Percentiles rank a stretch among this genome's conserved stretches.
phyloP scores from a whole-genome alignment of 495 filamentous ascomycete species.

The Xylaria longipes region DNA sequence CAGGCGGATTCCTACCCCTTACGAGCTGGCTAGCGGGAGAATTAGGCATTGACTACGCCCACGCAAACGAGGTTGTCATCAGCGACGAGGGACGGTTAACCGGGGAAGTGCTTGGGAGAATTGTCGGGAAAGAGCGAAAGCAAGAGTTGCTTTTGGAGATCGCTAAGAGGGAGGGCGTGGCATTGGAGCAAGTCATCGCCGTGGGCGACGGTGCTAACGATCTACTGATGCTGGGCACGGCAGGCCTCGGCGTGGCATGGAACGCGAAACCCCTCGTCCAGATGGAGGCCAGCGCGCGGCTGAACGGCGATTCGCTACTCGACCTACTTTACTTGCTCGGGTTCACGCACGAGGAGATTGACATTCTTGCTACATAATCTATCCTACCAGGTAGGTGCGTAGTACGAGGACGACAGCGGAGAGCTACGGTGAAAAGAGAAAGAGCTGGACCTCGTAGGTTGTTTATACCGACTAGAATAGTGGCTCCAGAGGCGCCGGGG shows the following conservation, averaged over 20 bases:
- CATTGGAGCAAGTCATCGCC: slow-evolving; percentile 77
- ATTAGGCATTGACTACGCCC: slow-evolving; percentile 83
- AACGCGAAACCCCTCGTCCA: slow-evolving; percentile 94
- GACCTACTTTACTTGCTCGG: slow-evolving; percentile 89
- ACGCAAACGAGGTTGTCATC: slow-evolving; percentile 83
- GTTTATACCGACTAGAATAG: slow-evolving; percentile 21
- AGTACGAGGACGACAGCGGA: background rate
- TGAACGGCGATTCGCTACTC: slow-evolving; percentile 79
- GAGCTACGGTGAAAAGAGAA: background rate
- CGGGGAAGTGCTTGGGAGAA: slow-evolving; percentile 76
- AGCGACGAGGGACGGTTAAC: slow-evolving; percentile 70
- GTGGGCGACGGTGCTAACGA: slow-evolving; percentile 97
- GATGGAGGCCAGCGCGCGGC: slow-evolving; percentile 76
- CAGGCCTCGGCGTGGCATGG: slow-evolving; percentile 91
- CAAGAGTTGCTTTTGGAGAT: slow-evolving; percentile 76
- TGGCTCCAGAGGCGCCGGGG: slow-evolving; percentile 3
- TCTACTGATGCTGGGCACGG: slow-evolving; percentile 86
- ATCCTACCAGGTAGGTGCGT: slow-evolving; percentile 21
- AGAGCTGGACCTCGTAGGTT: background rate
- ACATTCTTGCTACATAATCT: slow-evolving; percentile 49
- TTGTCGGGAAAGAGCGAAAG: slow-evolving; percentile 85
- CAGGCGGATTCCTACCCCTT: slow-evolving; percentile 89
- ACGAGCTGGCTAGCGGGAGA: slow-evolving; percentile 82
- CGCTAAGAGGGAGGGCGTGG: slow-evolving; percentile 72
- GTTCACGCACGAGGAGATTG: slow-evolving; percentile 69